phyloP scores from a whole-genome alignment of 208 protist genomes.

The Leishmania turanica region DNA sequence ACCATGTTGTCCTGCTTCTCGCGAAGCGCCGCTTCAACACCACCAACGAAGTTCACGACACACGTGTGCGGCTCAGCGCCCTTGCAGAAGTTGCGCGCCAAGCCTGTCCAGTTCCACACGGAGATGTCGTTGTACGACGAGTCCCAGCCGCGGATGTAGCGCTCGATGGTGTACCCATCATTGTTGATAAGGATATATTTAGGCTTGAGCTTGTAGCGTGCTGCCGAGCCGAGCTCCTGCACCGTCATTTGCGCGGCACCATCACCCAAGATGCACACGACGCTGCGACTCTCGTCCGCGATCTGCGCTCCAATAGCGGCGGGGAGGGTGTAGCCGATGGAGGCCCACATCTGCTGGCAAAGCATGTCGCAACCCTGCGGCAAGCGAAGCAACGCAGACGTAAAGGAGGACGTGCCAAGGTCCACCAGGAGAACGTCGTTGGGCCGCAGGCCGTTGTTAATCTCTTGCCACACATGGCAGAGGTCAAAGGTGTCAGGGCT shows the following conservation, averaged over 20 bases:
- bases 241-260: slow-evolving; percentile 64
- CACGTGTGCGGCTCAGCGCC: slow-evolving; percentile 22
- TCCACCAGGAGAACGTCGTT: slow-evolving; percentile 55
- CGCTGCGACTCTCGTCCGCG: slow-evolving; percentile 43
- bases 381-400: slow-evolving; percentile 38
- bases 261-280: slow-evolving; percentile 53
- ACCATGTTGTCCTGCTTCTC: slow-evolving; percentile 37
- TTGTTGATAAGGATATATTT: slow-evolving; percentile 55
- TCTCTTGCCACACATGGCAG: slow-evolving; percentile 52
- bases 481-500: slow-evolving; percentile 29
- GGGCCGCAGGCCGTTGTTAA: slow-evolving; percentile 38
- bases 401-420: slow-evolving; percentile 52
- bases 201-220: slow-evolving; percentile 27
- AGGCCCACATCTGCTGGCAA: slow-evolving; percentile 50
- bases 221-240: slow-evolving; percentile 46
- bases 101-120: slow-evolving; percentile 40
- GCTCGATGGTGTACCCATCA: slow-evolving; percentile 62
- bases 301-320: slow-evolving; percentile 54
- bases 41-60: slow-evolving; percentile 33
- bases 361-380: slow-evolving; percentile 31
- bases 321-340: slow-evolving; percentile 60
- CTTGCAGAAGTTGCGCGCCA: slow-evolving; percentile 30
- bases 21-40: slow-evolving; percentile 26
- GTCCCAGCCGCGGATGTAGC: slow-evolving; percentile 45
- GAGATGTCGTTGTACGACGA: slow-evolving; percentile 57